These are phyloP conservation scores for Ophiostoma quercus DNA, from an alignment of 2,329 filamentous ascomycete genomes.

Conservation along the genomic window DNA sequence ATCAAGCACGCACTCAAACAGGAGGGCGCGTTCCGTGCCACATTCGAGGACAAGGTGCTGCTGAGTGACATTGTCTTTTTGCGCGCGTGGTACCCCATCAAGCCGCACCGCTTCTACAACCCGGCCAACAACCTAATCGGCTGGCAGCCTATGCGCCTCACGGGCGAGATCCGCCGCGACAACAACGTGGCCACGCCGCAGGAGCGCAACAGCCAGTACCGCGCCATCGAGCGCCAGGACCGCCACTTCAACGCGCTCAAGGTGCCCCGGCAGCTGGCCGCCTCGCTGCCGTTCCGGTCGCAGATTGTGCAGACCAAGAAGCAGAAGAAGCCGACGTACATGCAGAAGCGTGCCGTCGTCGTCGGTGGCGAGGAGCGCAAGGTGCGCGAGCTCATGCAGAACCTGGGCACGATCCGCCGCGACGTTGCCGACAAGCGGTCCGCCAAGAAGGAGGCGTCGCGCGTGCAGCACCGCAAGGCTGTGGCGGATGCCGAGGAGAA, in stretches of 20 bases:
- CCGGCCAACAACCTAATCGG: constrained; percentile 88
- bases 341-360: constrained; percentile 94
- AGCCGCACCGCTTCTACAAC: constrained; percentile 94
- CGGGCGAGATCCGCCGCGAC: constrained; percentile 80
- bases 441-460: constrained; percentile 82
- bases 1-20: constrained; percentile 96
- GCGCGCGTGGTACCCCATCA: constrained; percentile 93
- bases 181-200: constrained; percentile 70
- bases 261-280: constrained; percentile 73
- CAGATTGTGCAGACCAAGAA: constrained; percentile 79
- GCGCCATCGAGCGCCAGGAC: constrained; percentile 57
- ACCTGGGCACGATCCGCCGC: constrained; percentile 82
- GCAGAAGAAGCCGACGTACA: constrained; percentile 76
- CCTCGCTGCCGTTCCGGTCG: constrained; percentile 83
- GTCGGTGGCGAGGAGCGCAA: constrained; percentile 83
- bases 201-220: constrained; percentile 81
- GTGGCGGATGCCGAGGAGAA: constrained; percentile 78
- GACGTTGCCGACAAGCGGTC: constrained; percentile 81
- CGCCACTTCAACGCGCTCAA: constrained; percentile 74
- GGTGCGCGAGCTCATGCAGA: constrained; percentile 83
- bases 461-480: constrained; percentile 74
- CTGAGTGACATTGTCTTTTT: constrained; percentile 96
- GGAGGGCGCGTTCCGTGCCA: constrained; percentile 92
- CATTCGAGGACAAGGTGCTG: constrained; percentile 97
- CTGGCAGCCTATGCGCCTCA: constrained; percentile 91